Evolutionary conservation across 1,284 basidiomycete species (phyloP), one percentile per base, ranked within the genome.

Genomic region (Trichosporon sp.): DNA sequence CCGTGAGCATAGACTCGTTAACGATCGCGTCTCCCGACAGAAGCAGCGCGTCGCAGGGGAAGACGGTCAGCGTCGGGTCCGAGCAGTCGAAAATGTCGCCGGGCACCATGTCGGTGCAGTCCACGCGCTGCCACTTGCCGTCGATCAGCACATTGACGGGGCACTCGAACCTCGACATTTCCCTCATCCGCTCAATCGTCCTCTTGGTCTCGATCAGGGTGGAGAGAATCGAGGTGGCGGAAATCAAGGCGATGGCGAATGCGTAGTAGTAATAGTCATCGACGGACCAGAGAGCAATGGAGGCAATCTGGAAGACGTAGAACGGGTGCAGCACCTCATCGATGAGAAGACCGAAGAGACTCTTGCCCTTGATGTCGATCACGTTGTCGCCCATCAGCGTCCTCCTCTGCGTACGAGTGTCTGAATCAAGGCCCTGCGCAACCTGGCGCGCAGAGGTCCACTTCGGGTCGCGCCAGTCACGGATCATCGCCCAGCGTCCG

Each of bases 251-350:
- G 74, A 99, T 99, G 77, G 95, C 98, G 76, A 96, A 96, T 2
- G 96, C 97, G 81, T 99, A 99, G 80, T 97, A 98, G 81, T 92
- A 96, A 78, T 98, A 95, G 78, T 98, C 88, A 77, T 99, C 97
- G 67, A 98, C 76, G 2, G 91, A 91, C 97, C 97, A 99, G 11
- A 99, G 85, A 27, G 93, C 84, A 75, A 99, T 92, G 72, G 94
- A 97, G 63, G 95, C 95, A 74, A 99, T 91, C 87, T 99, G 97
- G 82, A 99, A 99, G 68, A 99, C 91, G 79, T 97, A 98, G 84
- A 98, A 98, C 0, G 95, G 95, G 79, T 98, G 95, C 35, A 98
- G 90, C 65, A 95, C 87, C 87, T 98, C 97, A 76, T 99, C 95
- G 51, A 98, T 85, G 12, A 99, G 86, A 1, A 99, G 87, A 27